A percentile compares a stretch with the other conserved stretches of the same genome.
phyloP scores from a whole-genome alignment of 495 filamentous ascomycete genomes.

The Penicillium atrosanguineum region DNA sequence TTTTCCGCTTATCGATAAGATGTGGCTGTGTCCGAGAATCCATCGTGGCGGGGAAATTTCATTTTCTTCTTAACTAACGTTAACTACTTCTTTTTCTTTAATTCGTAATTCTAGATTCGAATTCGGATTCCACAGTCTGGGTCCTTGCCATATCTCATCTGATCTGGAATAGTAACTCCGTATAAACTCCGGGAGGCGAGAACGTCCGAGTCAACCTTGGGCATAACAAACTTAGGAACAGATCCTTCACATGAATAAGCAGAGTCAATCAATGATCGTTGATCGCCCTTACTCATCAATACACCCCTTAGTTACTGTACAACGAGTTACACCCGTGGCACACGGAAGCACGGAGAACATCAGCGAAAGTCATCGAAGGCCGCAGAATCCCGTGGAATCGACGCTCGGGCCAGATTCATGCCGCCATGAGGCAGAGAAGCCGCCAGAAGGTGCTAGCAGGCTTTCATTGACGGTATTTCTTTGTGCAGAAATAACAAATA shows the following conservation, averaged over 20 bases:
- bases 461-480: neutral
- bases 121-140: too few relatives aligned
- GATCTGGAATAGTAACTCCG: too few relatives aligned
- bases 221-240: neutral
- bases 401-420: slow-evolving; percentile 33
- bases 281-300: slow-evolving; percentile 11
- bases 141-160: too few relatives aligned
- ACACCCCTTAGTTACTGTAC: neutral
- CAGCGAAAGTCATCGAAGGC: slow-evolving; percentile 34
- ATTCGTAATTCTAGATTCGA: neutral
- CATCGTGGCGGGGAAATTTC: neutral
- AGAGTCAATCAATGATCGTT: neutral
- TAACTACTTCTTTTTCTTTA: too few relatives aligned
- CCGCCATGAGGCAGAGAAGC: slow-evolving; percentile 14
- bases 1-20: slow-evolving; percentile 20
- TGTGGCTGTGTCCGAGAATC: slow-evolving; percentile 13
- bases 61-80: neutral
- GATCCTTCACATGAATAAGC: slow-evolving; percentile 1
- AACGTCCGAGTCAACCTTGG: neutral
- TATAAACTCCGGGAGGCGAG: neutral
- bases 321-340: neutral
- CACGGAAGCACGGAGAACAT: slow-evolving; percentile 23
- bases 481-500: neutral
- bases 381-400: slow-evolving; percentile 30
- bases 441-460: slow-evolving; percentile 16